These are phyloP conservation scores for Naganishia antarctica DNA, from an alignment of 768 basidiomycete species.

Conservation along the genomic window DNA sequence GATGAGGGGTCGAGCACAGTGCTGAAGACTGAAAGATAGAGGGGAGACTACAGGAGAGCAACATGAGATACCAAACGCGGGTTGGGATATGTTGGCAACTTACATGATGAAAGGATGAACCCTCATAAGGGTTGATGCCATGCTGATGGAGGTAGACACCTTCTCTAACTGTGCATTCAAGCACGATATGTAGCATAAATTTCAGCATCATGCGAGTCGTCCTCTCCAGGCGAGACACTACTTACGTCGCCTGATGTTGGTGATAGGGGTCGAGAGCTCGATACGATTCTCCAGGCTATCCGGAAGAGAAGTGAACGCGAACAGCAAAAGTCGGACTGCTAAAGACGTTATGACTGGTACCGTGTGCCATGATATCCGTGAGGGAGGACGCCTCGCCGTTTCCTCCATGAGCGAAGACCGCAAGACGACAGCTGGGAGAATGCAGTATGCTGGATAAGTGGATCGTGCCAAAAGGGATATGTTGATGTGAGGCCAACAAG, in stretches of 20 bases:
- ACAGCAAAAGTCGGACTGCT: conserved; percentile 40
- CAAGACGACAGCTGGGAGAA: too few species aligned
- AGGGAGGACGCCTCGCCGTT: not conserved
- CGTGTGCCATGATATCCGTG: not conserved
- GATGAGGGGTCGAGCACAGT: conserved; percentile 59
- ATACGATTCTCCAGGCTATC: conserved; percentile 62
- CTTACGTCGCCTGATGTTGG: conserved; percentile 71
- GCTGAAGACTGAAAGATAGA: conserved; percentile 71
- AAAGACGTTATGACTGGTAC: conserved; percentile 12
- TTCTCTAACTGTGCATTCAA: conserved; percentile 65
- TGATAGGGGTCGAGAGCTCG: conserved; percentile 74
- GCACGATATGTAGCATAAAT: not conserved
- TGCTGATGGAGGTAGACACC: conserved; percentile 74
- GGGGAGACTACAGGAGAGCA: conserved; percentile 71
- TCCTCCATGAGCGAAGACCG: not conserved
- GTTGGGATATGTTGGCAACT: too few species aligned
- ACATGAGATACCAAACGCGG: too few species aligned
- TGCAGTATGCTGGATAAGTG: too few species aligned
- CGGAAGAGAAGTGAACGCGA: conserved; percentile 57
- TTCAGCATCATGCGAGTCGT: conserved; percentile 16
- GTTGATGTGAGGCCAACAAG: too few species aligned
- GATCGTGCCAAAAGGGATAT: too few species aligned
- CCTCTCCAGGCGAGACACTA: conserved; percentile 25
- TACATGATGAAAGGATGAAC: conserved; percentile 81
- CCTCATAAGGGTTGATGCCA: conserved; percentile 80